These are phyloP conservation scores for Sugiyamaella chiloensis DNA, from an alignment of 805 yeast genomes.

Conservation along the genomic window DNA sequence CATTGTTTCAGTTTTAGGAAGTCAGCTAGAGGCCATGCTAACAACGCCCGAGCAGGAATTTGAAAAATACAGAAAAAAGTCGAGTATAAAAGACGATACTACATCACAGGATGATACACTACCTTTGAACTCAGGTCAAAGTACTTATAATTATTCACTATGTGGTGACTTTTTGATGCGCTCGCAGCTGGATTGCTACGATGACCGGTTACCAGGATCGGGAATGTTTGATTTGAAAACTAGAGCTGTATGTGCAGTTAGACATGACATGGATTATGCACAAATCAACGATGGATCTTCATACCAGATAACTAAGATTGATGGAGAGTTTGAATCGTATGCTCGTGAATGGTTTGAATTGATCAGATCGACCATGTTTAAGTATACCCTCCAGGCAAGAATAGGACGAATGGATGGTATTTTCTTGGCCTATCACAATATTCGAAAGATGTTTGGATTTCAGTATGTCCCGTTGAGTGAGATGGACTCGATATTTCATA, in stretches of 20 bases:
- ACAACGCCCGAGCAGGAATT: slow-evolving; percentile 59
- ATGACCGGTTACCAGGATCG: slow-evolving; percentile 74
- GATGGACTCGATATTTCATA: slow-evolving; percentile 62
- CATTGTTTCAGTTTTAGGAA: slow-evolving; percentile 71
- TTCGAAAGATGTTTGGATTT: slow-evolving; percentile 78
- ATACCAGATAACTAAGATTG: slow-evolving; percentile 60
- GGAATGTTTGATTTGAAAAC: slow-evolving; percentile 93
- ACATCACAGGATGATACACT: not conserved
- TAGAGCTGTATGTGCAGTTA: slow-evolving; percentile 81
- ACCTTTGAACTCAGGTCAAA: not conserved
- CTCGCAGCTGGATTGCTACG: slow-evolving; percentile 86
- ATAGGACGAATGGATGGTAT: slow-evolving; percentile 98
- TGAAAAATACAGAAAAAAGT: slow-evolving; percentile 35
- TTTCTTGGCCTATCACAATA: slow-evolving; percentile 85
- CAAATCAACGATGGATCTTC: slow-evolving; percentile 56
- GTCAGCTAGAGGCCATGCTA: slow-evolving; percentile 70
- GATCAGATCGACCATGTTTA: slow-evolving; percentile 69
- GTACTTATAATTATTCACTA: slow-evolving; percentile 69
- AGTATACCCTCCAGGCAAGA: slow-evolving; percentile 87
- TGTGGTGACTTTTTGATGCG: slow-evolving; percentile 72
- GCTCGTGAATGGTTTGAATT: slow-evolving; percentile 78
- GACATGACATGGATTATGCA: slow-evolving; percentile 69
- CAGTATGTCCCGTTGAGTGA: slow-evolving; percentile 76
- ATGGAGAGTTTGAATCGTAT: slow-evolving; percentile 74
- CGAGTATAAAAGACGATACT: slow-evolving; percentile 10